Evolutionary conservation across 2,329 filamentous ascomycete genomes (phyloP).

Genomic region (Phialocephala sp.): DNA sequence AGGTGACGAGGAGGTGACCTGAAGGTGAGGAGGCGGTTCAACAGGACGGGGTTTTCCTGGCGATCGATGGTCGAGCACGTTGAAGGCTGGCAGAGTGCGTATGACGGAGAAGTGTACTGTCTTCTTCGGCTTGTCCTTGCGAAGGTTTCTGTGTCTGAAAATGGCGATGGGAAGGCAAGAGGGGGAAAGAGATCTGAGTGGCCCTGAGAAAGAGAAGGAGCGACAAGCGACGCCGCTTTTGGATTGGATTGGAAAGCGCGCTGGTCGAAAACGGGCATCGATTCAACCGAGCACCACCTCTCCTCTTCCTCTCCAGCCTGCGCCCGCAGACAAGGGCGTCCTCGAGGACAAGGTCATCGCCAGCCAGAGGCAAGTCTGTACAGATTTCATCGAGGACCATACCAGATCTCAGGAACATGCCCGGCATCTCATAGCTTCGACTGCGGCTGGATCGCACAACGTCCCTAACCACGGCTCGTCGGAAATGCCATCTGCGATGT

Average conservation of each 20-base stretch:
- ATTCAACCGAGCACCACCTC: too few species aligned
- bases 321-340: background rate
- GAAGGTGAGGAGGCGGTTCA: background rate
- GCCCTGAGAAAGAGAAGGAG: background rate
- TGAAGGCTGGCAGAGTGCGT: background rate
- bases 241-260: too few species aligned
- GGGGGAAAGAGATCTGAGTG: background rate
- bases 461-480: too few species aligned
- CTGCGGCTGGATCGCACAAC: background rate
- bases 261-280: too few species aligned
- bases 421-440: background rate
- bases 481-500: too few species aligned
- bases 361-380: too few species aligned
- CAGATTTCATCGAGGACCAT: too few species aligned
- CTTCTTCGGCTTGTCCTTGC: background rate
- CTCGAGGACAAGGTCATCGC: background rate
- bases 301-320: too few species aligned
- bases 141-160: background rate
- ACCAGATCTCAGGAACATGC: background rate
- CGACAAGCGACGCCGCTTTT: too few species aligned
- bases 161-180: background rate
- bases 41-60: background rate
- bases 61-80: background rate
- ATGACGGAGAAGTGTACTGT: background rate
- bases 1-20: constrained; percentile 6